These are phyloP conservation scores for Heritiera littoralis DNA, from an alignment of 345 rosid genomes.

Conservation along the genomic window DNA sequence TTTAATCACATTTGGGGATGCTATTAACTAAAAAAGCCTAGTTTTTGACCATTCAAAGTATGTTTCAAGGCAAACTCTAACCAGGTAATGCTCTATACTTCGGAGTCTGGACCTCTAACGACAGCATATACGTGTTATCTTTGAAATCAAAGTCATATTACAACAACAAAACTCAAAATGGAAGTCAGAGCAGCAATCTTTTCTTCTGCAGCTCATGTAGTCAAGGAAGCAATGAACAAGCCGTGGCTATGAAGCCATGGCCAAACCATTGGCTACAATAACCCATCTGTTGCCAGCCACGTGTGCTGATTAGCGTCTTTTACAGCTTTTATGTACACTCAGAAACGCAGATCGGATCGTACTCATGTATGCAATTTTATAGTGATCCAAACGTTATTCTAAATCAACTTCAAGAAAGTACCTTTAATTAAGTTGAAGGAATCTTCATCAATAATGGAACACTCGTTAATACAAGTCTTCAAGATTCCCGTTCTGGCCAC, in stretches of 20 bases:
- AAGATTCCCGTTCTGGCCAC: conserved; percentile 30
- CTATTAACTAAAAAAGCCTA: background rate
- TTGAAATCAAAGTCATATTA: background rate
- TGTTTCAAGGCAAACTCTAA: background rate
- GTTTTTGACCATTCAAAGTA: background rate
- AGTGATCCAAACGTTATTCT: conserved; percentile 13
- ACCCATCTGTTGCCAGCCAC: background rate
- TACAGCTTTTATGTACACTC: background rate
- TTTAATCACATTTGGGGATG: background rate
- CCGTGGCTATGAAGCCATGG: background rate
- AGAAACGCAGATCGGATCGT: background rate
- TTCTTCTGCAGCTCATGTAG: background rate
- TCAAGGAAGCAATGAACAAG: background rate
- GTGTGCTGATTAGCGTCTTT: background rate
- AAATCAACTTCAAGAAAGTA: conserved; percentile 19
- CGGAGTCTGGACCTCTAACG: background rate
- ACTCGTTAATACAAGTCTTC: background rate
- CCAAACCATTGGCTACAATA: background rate
- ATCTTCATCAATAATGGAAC: conserved; percentile 7
- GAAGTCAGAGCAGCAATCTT: background rate
- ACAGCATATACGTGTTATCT: background rate
- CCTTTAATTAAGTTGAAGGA: background rate
- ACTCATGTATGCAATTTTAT: conserved; percentile 3
- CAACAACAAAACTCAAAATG: background rate
- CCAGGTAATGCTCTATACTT: background rate